Conservation (phyloP, 1,139 yeast species). For the Candida freyschussii region DNA sequence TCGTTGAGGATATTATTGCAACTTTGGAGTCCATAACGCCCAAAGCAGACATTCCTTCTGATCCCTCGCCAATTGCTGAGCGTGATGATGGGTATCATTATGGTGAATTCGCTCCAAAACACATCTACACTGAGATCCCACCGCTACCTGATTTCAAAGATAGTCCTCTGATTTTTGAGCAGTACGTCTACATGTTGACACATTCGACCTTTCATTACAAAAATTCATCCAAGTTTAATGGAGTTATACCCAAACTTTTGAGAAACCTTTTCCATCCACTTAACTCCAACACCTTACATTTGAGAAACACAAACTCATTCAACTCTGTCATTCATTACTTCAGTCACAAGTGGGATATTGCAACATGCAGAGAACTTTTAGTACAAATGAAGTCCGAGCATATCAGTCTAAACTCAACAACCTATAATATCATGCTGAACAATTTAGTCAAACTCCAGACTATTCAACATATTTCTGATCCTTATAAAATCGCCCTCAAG, state of each 20-base stretch:
- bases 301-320: constrained; percentile 34
- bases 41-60: constrained; percentile 7
- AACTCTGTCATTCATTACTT: constrained; percentile 42
- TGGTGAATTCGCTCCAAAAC: constrained; percentile 9
- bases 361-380: constrained; percentile 38
- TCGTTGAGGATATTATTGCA: constrained; percentile 11
- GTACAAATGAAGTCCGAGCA: constrained; percentile 35
- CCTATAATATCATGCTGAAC: constrained; percentile 38
- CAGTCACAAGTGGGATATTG: constrained; percentile 32
- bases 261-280: constrained; percentile 37
- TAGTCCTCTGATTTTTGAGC: constrained; percentile 26
- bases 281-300: constrained; percentile 31
- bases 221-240: constrained; percentile 30
- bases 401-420: constrained; percentile 35
- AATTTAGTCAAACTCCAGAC: constrained; percentile 25
- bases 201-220: constrained; percentile 32
- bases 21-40: constrained; percentile 20
- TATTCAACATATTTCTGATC: constrained; percentile 28
- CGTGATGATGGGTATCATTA: constrained; percentile 10
- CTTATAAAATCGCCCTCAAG: constrained; percentile 29
- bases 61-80: constrained; percentile 11
- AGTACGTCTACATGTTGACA: constrained; percentile 31
- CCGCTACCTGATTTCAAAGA: constrained; percentile 28
- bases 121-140: constrained; percentile 31
- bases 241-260: constrained; percentile 33